Evolutionary conservation across 2,329 filamentous ascomycete species (phyloP).

Genomic region (Aureobasidium sp.): DNA sequence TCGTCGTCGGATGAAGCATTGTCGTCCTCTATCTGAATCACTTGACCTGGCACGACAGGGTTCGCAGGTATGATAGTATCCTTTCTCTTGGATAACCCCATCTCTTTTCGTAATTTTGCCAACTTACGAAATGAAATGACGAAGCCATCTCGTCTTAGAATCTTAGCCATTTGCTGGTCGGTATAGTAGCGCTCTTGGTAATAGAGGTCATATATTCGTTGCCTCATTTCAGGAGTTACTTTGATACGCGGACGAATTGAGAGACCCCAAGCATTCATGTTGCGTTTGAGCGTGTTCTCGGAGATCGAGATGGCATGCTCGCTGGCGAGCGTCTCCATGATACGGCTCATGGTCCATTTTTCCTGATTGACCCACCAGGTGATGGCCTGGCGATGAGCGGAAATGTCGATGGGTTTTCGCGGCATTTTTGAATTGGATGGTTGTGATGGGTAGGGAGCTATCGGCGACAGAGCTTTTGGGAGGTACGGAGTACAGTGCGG

Average conservation of each 20-base stretch:
- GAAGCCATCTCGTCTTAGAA: conserved; percentile 6
- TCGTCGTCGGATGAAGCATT: background rate
- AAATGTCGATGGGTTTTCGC: background rate
- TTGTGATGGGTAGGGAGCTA: background rate
- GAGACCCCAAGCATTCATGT: conserved; percentile 4
- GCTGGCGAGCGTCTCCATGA: background rate
- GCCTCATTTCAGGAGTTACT: conserved; percentile 9
- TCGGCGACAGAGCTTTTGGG: background rate
- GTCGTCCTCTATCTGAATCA: background rate
- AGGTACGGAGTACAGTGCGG: background rate
- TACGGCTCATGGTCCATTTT: background rate
- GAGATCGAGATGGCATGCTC: background rate
- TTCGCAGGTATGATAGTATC: background rate
- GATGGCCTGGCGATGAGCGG: conserved; percentile 1
- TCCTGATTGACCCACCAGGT: conserved; percentile 10
- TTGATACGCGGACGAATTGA: background rate
- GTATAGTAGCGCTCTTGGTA: conserved; percentile 10
- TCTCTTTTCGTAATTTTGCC: conserved; percentile 2
- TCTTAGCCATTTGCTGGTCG: conserved; percentile 8
- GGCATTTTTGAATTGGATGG: background rate
- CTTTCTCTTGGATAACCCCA: conserved; percentile 4
- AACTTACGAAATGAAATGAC: background rate
- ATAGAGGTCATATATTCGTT: conserved; percentile 4
- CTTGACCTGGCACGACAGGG: background rate
- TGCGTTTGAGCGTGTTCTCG: conserved; percentile 7